Conservation (phyloP, 2,329 filamentous ascomycete species). For the Lecanicillium sp. region DNA sequence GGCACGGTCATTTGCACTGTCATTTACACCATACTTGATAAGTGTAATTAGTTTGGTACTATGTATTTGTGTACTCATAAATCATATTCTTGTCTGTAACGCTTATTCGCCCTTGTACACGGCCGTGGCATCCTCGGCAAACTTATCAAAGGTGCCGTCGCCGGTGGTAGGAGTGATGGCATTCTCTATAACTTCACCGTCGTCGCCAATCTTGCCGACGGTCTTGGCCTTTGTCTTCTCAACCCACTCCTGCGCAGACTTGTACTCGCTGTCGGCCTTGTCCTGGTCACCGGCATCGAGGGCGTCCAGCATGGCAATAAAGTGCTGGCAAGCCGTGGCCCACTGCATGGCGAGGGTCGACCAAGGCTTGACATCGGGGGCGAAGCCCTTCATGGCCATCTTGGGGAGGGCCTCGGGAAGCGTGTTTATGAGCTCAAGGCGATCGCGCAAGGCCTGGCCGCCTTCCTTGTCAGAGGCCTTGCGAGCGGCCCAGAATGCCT, state of each 20-base stretch:
- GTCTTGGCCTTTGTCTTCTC: slow-evolving; percentile 9
- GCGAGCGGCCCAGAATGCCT: slow-evolving; percentile 9
- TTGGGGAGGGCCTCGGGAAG: slow-evolving; percentile 4
- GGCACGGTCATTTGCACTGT: too few relatives aligned
- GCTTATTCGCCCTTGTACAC: slow-evolving; percentile 7
- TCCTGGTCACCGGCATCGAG: slow-evolving; percentile 7
- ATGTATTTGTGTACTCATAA: too few relatives aligned
- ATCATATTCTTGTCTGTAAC: too few relatives aligned
- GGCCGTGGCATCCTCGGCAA: slow-evolving; percentile 6
- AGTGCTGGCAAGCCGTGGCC: slow-evolving; percentile 10
- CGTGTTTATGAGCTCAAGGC: slow-evolving; percentile 5
- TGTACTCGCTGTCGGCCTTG: slow-evolving; percentile 7
- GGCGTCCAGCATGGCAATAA: slow-evolving; percentile 8
- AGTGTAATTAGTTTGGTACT: too few relatives aligned
- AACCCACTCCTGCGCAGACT: slow-evolving; percentile 6
- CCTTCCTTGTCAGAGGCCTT: slow-evolving; percentile 1
- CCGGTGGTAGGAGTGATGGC: slow-evolving; percentile 6
- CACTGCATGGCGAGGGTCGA: slow-evolving; percentile 9
- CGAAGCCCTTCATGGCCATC: slow-evolving; percentile 11
- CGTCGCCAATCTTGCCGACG: background rate
- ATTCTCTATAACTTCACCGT: slow-evolving; percentile 5
- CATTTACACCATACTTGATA: too few relatives aligned
- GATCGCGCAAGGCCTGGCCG: slow-evolving; percentile 1
- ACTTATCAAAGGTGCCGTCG: slow-evolving; percentile 7
- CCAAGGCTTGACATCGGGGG: slow-evolving; percentile 9